These are phyloP conservation scores for Beauveria medogensis DNA, from an alignment of 2,329 filamentous ascomycete species.

Conservation along the genomic window DNA sequence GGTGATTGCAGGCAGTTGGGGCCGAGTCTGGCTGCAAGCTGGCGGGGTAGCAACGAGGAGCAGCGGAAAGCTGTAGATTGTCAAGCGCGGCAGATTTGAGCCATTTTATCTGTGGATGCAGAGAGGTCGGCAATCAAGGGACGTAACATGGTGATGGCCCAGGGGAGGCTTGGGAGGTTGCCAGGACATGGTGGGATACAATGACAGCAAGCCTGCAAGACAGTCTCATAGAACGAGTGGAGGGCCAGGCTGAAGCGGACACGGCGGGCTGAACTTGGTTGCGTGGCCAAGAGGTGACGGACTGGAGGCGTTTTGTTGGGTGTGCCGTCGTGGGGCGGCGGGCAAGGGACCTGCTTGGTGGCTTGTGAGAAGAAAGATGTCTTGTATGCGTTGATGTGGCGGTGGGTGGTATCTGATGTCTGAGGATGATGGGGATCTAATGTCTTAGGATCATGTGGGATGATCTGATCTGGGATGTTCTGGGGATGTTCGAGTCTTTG, in stretches of 20 bases:
- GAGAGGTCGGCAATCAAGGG: not conserved
- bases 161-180: not conserved
- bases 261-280: too few species aligned
- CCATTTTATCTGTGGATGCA: not conserved
- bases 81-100: constrained; percentile 1
- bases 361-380: not conserved
- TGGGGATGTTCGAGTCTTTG: too few species aligned
- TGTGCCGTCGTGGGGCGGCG: not conserved
- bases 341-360: constrained; percentile 1
- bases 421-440: not conserved
- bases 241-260: not conserved
- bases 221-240: not conserved
- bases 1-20: not conserved
- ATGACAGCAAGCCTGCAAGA: not conserved
- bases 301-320: not conserved
- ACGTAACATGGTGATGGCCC: constrained; percentile 7
- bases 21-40: not conserved
- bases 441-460: not conserved
- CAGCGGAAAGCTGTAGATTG: not conserved
- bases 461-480: not conserved
- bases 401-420: not conserved
- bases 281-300: too few species aligned
- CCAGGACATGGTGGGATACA: not conserved
- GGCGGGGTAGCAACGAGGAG: not conserved
- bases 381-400: not conserved